A percentile compares a stretch with the other conserved stretches of the same genome.
Conservation (phyloP, 2,329 filamentous ascomycete genomes). For the Teratosphaeria nubilosa region DNA sequence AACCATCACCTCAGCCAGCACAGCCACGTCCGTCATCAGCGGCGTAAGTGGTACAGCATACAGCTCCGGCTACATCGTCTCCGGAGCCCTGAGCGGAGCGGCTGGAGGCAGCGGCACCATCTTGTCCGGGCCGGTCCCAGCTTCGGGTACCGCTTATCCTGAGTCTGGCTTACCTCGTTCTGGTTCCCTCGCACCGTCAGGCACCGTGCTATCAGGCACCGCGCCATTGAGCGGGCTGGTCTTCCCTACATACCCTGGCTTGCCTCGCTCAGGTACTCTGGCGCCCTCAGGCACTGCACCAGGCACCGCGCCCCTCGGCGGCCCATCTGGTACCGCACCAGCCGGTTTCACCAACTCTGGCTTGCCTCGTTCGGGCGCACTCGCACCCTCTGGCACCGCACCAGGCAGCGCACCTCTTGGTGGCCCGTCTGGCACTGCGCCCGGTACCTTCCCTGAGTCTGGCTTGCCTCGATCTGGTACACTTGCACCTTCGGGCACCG, state of each 20-base stretch:
- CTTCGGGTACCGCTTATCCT: background rate
- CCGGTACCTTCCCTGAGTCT: background rate
- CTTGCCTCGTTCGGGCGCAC: background rate
- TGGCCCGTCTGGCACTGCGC: background rate
- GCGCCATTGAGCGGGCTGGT: background rate
- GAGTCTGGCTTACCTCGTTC: background rate
- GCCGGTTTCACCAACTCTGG: background rate
- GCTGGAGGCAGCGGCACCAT: slow-evolving; percentile 3
- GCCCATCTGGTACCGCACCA: background rate
- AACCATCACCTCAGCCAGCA: background rate
- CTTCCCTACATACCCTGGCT: background rate
- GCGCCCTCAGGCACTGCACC: background rate
- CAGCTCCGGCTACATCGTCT: slow-evolving; percentile 9
- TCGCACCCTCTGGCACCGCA: background rate
- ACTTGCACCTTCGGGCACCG: background rate
- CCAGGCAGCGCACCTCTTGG: background rate
- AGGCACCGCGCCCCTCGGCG: background rate
- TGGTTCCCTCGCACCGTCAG: background rate
- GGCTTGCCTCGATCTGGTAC: background rate
- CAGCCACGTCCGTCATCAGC: background rate
- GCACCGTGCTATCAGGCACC: background rate
- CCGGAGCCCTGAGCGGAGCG: slow-evolving; percentile 9
- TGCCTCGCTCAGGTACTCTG: background rate
- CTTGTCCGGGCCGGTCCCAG: background rate
- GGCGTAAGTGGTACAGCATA: background rate